These are phyloP conservation scores for Sicyos baderoa DNA, from an alignment of 306 rosid species.

Conservation along the genomic window DNA sequence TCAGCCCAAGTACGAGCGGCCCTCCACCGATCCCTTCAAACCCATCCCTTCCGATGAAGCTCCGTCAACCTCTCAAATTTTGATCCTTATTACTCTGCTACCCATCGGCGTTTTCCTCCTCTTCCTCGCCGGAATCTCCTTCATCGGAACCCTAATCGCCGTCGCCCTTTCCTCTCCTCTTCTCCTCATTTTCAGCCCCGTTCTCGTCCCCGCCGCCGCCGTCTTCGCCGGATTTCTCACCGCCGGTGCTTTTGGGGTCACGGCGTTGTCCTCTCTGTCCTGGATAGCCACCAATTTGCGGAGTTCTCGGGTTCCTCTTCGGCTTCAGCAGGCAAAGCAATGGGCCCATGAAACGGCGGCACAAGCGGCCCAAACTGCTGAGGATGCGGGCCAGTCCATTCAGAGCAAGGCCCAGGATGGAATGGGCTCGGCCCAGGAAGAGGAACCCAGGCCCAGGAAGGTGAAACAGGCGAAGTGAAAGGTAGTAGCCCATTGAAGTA, in stretches of 20 bases:
- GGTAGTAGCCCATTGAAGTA: neutral
- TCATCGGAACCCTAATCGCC: constrained; percentile 26
- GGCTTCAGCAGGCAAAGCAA: constrained; percentile 27
- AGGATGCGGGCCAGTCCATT: too few relatives aligned
- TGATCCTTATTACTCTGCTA: constrained; percentile 28
- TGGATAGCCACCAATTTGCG: too few relatives aligned
- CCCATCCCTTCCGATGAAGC: neutral
- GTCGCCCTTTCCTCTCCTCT: constrained; percentile 36
- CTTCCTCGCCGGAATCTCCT: constrained; percentile 32
- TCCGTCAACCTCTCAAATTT: constrained; percentile 21
- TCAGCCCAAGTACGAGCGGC: too few relatives aligned
- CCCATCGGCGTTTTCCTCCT: too few relatives aligned
- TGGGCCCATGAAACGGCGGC: constrained; percentile 21
- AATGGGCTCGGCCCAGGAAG: too few relatives aligned
- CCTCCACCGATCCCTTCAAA: neutral
- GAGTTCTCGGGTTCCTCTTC: too few relatives aligned
- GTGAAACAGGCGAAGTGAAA: neutral
- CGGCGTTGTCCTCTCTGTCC: too few relatives aligned
- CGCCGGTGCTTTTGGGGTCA: too few relatives aligned
- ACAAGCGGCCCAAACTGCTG: too few relatives aligned
- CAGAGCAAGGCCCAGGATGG: too few relatives aligned
- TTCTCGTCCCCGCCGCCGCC: too few relatives aligned
- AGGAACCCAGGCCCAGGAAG: neutral
- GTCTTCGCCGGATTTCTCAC: too few relatives aligned
- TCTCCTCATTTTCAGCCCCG: constrained; percentile 29